Evolutionary conservation across 371 early-diverging fungal genomes (phyloP).

Genomic region (Lichtheimia ramosa): DNA sequence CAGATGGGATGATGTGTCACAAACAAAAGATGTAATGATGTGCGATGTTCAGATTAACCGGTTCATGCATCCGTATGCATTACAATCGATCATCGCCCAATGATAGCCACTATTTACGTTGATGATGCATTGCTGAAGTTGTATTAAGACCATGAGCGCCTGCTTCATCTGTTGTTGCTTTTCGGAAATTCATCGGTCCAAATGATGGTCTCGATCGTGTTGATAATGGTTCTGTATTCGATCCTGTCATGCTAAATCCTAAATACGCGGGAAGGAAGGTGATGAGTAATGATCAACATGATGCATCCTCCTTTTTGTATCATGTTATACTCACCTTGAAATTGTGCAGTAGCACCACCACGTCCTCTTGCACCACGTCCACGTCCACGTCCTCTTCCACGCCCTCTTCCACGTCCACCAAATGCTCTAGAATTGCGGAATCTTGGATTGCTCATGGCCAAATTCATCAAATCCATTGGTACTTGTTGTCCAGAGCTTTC

Average conservation of each 20-base stretch:
- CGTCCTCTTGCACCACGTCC: constrained; percentile 29
- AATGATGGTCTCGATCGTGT: constrained; percentile 6
- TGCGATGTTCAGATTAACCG: too few species aligned
- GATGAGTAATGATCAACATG: background rate
- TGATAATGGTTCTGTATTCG: constrained; percentile 24
- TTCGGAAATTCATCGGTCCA: constrained; percentile 28
- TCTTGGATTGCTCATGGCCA: constrained; percentile 76
- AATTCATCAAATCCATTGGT: constrained; percentile 58
- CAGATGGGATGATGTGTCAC: too few species aligned
- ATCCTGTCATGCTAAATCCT: constrained; percentile 11
- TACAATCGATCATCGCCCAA: background rate
- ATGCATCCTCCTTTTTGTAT: background rate
- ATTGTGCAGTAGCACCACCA: background rate
- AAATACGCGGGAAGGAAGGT: background rate
- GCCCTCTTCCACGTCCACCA: constrained; percentile 42
- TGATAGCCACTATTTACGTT: background rate
- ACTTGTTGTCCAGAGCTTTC: constrained; percentile 68
- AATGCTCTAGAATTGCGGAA: constrained; percentile 54
- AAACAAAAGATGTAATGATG: too few species aligned
- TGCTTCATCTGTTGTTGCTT: constrained; percentile 25
- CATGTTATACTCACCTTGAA: constrained; percentile 3
- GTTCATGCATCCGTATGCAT: background rate
- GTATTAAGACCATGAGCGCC: constrained; percentile 32
- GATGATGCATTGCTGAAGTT: constrained; percentile 8
- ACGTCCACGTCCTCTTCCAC: constrained; percentile 47